Percentiles rank a stretch among this genome's conserved stretches.
phyloP scores from a whole-genome alignment of 208 protist species.

The Acanthamoeba rhysodes region DNA sequence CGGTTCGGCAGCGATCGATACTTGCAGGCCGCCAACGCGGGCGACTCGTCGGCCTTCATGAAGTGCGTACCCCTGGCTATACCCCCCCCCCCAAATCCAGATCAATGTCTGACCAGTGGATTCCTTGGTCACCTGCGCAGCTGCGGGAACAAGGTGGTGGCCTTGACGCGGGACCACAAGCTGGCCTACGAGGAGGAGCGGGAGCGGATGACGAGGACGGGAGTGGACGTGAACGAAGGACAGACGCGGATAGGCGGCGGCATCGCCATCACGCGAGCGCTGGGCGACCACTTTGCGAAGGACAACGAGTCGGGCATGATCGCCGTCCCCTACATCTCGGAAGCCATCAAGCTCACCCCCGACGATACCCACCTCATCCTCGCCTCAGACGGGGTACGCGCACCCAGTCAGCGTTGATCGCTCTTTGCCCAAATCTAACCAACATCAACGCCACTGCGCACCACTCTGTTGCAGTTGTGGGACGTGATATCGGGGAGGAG shows the following conservation, averaged over 20 bases:
- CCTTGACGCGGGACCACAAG: conserved; percentile 64
- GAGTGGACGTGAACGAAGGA: conserved; percentile 42
- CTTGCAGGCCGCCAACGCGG: conserved; percentile 57
- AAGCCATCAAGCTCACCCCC: conserved; percentile 57
- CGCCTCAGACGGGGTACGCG: conserved; percentile 70
- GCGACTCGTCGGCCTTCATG: conserved; percentile 68
- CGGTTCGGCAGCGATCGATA: conserved; percentile 50
- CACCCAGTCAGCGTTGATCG: too few relatives aligned
- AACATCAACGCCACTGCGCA: neutral
- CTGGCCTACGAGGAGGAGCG: conserved; percentile 50
- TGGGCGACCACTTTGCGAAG: conserved; percentile 76
- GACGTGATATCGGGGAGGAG: neutral
- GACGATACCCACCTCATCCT: conserved; percentile 71
- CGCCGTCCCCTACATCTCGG: conserved; percentile 49
- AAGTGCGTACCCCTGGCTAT: neutral
- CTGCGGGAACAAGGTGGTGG: conserved; percentile 18
- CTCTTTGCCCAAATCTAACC: neutral
- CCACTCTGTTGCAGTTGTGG: conserved; percentile 2
- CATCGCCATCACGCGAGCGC: conserved; percentile 70
- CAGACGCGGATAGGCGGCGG: conserved; percentile 75
- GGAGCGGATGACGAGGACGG: neutral
- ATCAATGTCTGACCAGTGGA: neutral
- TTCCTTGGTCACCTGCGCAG: conserved; percentile 1
- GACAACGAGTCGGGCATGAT: conserved; percentile 73
- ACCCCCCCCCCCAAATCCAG: neutral